These are phyloP conservation scores for Boeremia exigua DNA, from an alignment of 2,329 filamentous ascomycete species.

Conservation along the genomic window DNA sequence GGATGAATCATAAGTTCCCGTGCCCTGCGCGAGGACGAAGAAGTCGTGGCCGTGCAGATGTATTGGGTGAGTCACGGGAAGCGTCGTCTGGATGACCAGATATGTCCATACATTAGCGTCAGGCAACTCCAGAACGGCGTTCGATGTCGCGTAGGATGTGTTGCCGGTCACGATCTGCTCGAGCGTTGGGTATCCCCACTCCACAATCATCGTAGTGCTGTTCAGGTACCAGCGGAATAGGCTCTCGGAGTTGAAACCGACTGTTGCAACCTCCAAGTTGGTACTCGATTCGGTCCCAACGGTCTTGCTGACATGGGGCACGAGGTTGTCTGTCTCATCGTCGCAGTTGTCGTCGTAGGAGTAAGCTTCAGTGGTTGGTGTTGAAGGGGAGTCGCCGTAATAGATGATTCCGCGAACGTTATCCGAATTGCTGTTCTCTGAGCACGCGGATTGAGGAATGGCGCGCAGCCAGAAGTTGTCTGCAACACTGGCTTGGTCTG, in stretches of 20 bases:
- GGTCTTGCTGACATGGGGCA: constrained; percentile 40
- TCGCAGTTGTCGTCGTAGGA: constrained; percentile 44
- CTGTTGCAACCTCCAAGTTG: constrained; percentile 35
- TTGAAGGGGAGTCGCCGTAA: constrained; percentile 33
- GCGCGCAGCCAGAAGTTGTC: constrained; percentile 48
- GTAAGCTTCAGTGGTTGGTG: constrained; percentile 44
- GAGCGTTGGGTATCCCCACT: constrained; percentile 50
- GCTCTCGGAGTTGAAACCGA: constrained; percentile 41
- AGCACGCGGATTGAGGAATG: constrained; percentile 50
- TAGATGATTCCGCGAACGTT: constrained; percentile 50
- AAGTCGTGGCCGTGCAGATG: constrained; percentile 45
- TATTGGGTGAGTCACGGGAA: constrained; percentile 44
- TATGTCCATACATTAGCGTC: constrained; percentile 47
- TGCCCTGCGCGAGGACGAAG: constrained; percentile 37
- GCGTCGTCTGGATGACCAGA: constrained; percentile 48
- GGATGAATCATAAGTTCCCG: constrained; percentile 26
- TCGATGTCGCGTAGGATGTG: constrained; percentile 39
- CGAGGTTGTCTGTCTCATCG: constrained; percentile 43
- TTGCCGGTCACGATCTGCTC: constrained; percentile 42
- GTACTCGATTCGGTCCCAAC: constrained; percentile 39
- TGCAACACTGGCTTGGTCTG: constrained; percentile 32
- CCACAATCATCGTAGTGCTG: constrained; percentile 47
- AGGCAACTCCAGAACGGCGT: constrained; percentile 35
- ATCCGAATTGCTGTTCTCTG: constrained; percentile 39
- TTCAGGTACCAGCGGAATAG: constrained; percentile 52